Conservation (phyloP, 805 yeast species). For the Ogataea ganodermae region DNA sequence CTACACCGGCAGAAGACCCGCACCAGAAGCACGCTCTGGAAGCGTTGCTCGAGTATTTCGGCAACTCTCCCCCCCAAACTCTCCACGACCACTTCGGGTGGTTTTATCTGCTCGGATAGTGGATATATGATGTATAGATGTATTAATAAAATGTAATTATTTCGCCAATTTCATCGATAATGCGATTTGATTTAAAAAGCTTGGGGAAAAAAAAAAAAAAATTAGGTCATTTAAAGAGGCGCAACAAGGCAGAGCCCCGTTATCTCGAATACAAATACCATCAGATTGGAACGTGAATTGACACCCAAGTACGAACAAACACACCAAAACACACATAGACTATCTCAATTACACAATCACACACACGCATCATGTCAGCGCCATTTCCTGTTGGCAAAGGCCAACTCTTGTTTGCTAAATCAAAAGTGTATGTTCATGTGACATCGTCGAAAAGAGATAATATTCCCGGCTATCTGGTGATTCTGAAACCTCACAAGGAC, state of each 20-base stretch:
- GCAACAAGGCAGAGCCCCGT: neutral
- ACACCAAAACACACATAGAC: too few relatives aligned
- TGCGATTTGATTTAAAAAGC: neutral
- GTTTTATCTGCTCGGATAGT: slow-evolving; percentile 1
- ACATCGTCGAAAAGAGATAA: slow-evolving; percentile 73
- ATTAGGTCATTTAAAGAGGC: slow-evolving; percentile 2
- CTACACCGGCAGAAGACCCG: neutral
- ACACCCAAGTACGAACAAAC: too few relatives aligned
- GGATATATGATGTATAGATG: neutral
- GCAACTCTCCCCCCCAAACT: neutral
- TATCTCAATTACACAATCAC: neutral
- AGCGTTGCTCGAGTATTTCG: neutral
- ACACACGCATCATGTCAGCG: neutral
- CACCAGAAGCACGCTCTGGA: slow-evolving; percentile 2
- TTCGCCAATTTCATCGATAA: neutral
- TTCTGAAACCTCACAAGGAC: slow-evolving; percentile 54
- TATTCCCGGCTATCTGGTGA: slow-evolving; percentile 71
- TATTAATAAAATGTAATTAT: neutral
- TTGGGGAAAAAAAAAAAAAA: neutral
- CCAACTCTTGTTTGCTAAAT: slow-evolving; percentile 55
- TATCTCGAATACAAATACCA: neutral
- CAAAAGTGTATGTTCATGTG: slow-evolving; percentile 85
- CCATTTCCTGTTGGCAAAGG: slow-evolving; percentile 39
- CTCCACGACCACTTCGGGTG: neutral
- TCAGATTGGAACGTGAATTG: neutral